phyloP scores from a whole-genome alignment of 257 asterid species.

The Petunia secreta region DNA sequence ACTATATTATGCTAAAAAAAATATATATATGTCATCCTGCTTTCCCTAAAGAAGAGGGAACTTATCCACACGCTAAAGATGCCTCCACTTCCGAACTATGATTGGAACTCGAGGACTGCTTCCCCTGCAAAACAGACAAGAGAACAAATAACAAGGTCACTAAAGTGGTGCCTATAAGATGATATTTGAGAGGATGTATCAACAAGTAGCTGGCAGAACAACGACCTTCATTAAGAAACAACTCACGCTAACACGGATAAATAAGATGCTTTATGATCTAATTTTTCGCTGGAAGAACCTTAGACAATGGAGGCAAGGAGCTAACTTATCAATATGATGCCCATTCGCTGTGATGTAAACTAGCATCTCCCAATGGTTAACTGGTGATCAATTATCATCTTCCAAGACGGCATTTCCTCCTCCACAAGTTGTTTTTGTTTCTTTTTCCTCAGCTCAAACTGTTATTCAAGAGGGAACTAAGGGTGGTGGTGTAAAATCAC shows the following conservation, averaged over 20 bases:
- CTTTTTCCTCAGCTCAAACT: neutral
- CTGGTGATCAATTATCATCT: slow-evolving; percentile 15
- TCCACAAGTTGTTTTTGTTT: neutral
- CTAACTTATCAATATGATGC: slow-evolving; percentile 8
- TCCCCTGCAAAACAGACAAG: slow-evolving; percentile 61
- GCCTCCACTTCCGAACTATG: slow-evolving; percentile 36
- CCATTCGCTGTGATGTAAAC: neutral
- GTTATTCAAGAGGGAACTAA: too few species aligned
- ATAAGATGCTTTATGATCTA: slow-evolving; percentile 14
- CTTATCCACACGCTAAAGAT: neutral
- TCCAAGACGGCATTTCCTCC: neutral
- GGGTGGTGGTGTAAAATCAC: too few species aligned
- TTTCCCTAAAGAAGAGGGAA: neutral
- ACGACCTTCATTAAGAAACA: neutral
- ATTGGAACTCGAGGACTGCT: slow-evolving; percentile 65
- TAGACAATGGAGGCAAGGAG: neutral
- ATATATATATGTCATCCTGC: slow-evolving; percentile 13
- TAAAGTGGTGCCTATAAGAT: neutral
- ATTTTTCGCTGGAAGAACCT: neutral
- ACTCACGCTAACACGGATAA: neutral
- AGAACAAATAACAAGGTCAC: slow-evolving; percentile 30
- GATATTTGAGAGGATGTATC: slow-evolving; percentile 10
- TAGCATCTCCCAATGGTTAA: neutral
- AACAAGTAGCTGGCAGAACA: slow-evolving; percentile 3
- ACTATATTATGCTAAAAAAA: slow-evolving; percentile 16